Evolutionary conservation across 805 yeast species (phyloP).

Genomic region (Nakazawaea peltata): DNA sequence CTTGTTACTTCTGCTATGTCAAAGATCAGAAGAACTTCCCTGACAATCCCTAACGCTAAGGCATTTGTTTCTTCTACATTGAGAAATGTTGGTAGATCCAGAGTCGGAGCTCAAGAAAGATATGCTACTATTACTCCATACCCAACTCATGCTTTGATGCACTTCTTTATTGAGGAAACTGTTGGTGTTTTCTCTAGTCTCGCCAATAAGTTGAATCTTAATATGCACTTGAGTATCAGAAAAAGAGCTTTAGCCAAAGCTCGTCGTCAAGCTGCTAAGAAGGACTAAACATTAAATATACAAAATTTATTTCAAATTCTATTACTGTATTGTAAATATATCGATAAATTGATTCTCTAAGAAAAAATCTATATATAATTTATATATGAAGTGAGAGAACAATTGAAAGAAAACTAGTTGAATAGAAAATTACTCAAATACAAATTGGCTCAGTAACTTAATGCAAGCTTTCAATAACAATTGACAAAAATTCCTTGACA

Average conservation of each 20-base stretch:
- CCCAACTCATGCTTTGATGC: slow-evolving; percentile 92
- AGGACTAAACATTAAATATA: not conserved
- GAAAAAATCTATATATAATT: too few relatives aligned
- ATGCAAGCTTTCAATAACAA: too few relatives aligned
- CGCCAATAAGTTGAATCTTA: slow-evolving; percentile 60
- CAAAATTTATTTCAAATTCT: too few relatives aligned
- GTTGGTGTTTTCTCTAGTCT: slow-evolving; percentile 75
- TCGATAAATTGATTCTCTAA: too few relatives aligned
- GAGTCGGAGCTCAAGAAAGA: slow-evolving; percentile 90
- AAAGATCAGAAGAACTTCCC: slow-evolving; percentile 72
- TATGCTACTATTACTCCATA: slow-evolving; percentile 83
- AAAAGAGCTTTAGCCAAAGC: slow-evolving; percentile 75
- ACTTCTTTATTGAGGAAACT: slow-evolving; percentile 67
- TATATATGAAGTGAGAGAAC: too few relatives aligned
- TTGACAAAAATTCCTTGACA: too few relatives aligned
- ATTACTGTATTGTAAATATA: too few relatives aligned
- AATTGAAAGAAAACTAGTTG: too few relatives aligned
- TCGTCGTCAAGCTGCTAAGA: slow-evolving; percentile 24
- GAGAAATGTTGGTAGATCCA: slow-evolving; percentile 56
- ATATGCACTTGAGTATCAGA: slow-evolving; percentile 77
- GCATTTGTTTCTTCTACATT: slow-evolving; percentile 70
- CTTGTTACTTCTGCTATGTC: slow-evolving; percentile 95
- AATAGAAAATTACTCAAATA: too few relatives aligned
- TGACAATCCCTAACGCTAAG: slow-evolving; percentile 74
- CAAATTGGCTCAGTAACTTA: too few relatives aligned